These are phyloP conservation scores for Parastagonospora nodorum DNA, from an alignment of 2,329 filamentous ascomycete genomes.

Conservation along the genomic window DNA sequence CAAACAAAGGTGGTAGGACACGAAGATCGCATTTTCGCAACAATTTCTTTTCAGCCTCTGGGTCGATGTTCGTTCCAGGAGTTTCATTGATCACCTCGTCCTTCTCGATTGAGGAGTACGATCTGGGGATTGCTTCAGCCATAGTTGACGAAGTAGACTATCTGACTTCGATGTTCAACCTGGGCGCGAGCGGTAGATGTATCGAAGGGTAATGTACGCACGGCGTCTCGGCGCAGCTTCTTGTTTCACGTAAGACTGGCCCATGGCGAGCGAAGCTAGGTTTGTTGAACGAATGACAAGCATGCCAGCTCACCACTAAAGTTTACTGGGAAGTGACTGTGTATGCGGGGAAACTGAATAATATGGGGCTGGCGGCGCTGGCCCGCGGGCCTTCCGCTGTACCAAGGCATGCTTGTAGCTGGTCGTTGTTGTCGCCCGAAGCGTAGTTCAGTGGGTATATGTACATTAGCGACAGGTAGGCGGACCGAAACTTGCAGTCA, in stretches of 20 bases:
- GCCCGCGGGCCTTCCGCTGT: background rate
- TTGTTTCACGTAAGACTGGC: no score
- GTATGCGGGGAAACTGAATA: conserved; percentile 5
- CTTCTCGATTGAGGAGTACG: conserved; percentile 21
- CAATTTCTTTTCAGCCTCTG: conserved; percentile 51
- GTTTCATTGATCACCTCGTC: conserved; percentile 32
- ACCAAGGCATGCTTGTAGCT: background rate
- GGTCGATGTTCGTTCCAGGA: conserved; percentile 35
- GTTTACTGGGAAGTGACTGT: background rate
- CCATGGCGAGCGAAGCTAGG: background rate
- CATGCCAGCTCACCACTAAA: background rate
- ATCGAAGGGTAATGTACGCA: background rate
- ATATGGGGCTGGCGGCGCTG: background rate
- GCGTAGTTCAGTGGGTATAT: no score
- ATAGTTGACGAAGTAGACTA: conserved; percentile 8
- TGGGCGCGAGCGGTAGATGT: background rate
- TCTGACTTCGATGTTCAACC: no score
- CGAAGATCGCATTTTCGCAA: conserved; percentile 56
- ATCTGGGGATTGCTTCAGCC: conserved; percentile 12
- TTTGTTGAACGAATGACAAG: background rate
- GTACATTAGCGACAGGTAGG: no score
- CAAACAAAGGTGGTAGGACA: conserved; percentile 54
- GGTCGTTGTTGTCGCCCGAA: background rate
- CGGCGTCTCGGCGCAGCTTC: background rate
- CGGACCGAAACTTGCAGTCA: no score